Conservation (phyloP, 2,329 filamentous ascomycete species). For the Hypomyces rosellus region DNA sequence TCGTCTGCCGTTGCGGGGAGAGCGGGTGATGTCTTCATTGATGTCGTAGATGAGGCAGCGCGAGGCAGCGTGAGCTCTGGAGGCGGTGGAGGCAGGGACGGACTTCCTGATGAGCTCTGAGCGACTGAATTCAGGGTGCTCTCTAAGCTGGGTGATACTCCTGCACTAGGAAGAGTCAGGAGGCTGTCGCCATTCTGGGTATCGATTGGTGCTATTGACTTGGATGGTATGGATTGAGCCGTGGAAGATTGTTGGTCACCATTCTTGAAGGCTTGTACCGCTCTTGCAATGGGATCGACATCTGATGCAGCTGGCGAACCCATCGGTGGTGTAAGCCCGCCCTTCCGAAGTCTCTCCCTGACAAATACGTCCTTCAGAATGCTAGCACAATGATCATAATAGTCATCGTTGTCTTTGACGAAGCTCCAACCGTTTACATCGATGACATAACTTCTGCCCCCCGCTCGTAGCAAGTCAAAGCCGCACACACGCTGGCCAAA, state of each 20-base stretch:
- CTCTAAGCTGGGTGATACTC: conserved; percentile 28
- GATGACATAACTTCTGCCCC: conserved; percentile 90
- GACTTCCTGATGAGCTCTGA: conserved; percentile 31
- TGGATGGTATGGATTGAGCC: conserved; percentile 17
- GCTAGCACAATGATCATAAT: conserved; percentile 84
- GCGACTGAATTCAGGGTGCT: conserved; percentile 25
- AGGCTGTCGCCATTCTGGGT: conserved; percentile 20
- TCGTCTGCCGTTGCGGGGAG: conserved; percentile 22
- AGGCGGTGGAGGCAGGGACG: conserved; percentile 28
- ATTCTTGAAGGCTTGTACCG: conserved; percentile 31
- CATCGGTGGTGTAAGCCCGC: conserved; percentile 51
- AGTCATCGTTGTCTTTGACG: conserved; percentile 98
- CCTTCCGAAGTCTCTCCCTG: conserved; percentile 63
- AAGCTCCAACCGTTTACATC: conserved; percentile 99
- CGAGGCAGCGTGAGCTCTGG: conserved; percentile 23
- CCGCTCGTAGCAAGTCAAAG: conserved; percentile 85
- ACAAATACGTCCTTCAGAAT: conserved; percentile 87
- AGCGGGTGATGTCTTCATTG: conserved; percentile 21
- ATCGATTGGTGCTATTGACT: conserved; percentile 23
- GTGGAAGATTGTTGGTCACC: conserved; percentile 27
- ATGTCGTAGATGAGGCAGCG: conserved; percentile 28
- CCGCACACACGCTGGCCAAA: conserved; percentile 96
- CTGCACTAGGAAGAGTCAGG: conserved; percentile 20
- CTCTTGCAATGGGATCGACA: conserved; percentile 33
- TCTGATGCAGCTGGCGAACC: conserved; percentile 44